Base-by-base conservation (phyloP, 164 flowering plant genomes). In the Vitis cinerea region DNA sequence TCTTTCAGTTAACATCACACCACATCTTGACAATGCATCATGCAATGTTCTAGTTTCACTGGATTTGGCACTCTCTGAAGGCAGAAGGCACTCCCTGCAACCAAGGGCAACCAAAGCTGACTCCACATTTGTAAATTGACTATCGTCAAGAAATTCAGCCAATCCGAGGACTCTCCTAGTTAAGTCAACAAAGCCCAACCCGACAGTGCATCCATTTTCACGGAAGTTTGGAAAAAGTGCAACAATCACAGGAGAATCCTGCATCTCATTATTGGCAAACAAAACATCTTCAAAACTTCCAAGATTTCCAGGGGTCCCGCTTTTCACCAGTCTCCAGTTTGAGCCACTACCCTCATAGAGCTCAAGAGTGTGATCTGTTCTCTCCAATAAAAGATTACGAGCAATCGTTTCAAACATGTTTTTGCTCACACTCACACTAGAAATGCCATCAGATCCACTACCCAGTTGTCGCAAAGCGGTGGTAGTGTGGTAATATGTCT, bases 271-370 rank as follows among this genome's bases (percentile, higher is more conserved):
- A 83, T 93, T 93, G 67, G 97, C 91, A 89, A 96, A 96, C 64
- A 96, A 74, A 75, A 89, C 77, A 74, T 96, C 99, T 79, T 96
- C 98, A 79, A 93, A 96, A 78, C 90, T 83, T 47, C 97, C 91
- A 19, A 96, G 79, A 77, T 96, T 96, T 47, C 99, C 99, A 52
- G 99, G 99, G 19, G 92, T 85, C 65, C 95, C 99, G 75, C 81
- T 83, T 78, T 84, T 91, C 58, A 88, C 82, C 67, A 89, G 78
- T 67, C 87, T 90, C 99, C 99, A 93, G 70, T 87, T 90, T 14
- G 98, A 90, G 52, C 97, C 97, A 83, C 93, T 93, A n/a, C 98
- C 99, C 75, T 93, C 99, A 78, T 93, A 96, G 63, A 93, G 77
- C 79, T 96, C 97, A 57, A 96, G 61, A 56, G 92, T 86, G 67